Percentiles rank a stretch among this genome's conserved stretches.
These are phyloP conservation scores for Ceratobasidium sp. DNA, from an alignment of 1,284 basidiomycete genomes.

Conservation along the genomic window DNA sequence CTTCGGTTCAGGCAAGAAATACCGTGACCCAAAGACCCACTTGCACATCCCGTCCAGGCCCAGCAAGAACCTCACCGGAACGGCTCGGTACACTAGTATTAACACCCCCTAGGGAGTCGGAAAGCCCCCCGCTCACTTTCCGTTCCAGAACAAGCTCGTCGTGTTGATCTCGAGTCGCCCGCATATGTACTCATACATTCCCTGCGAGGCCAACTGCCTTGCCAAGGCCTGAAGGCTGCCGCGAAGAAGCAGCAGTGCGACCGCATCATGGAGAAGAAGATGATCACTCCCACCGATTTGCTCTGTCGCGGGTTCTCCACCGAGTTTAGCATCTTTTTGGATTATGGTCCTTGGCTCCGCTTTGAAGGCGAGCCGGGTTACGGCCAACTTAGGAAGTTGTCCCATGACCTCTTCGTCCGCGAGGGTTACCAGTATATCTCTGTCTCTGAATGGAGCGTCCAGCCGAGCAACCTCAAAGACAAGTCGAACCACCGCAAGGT, in stretches of 20 bases:
- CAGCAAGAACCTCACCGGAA: slow-evolving; percentile 99
- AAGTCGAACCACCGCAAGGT: slow-evolving; percentile 42
- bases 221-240: slow-evolving; percentile 98
- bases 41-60: slow-evolving; percentile 99
- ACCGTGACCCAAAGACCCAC: slow-evolving; percentile 99
- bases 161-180: slow-evolving; percentile 96
- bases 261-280: slow-evolving; percentile 99
- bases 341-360: background rate
- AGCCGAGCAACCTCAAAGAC: slow-evolving; percentile 58
- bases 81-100: slow-evolving; percentile 99
- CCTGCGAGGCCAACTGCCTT: slow-evolving; percentile 94
- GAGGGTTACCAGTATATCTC: slow-evolving; percentile 16
- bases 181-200: slow-evolving; percentile 99
- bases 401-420: slow-evolving; percentile 74
- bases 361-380: background rate
- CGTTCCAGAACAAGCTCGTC: slow-evolving; percentile 84
- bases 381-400: slow-evolving; percentile 77
- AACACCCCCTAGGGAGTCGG: slow-evolving; percentile 97
- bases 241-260: slow-evolving; percentile 99
- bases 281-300: slow-evolving; percentile 96
- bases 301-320: slow-evolving; percentile 80
- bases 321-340: background rate
- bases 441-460: slow-evolving; percentile 61
- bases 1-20: slow-evolving; percentile 99
- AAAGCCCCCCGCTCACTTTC: slow-evolving; percentile 46